phyloP scores from a whole-genome alignment of 371 early-diverging fungal genomes.

The Mucor piriformis region DNA sequence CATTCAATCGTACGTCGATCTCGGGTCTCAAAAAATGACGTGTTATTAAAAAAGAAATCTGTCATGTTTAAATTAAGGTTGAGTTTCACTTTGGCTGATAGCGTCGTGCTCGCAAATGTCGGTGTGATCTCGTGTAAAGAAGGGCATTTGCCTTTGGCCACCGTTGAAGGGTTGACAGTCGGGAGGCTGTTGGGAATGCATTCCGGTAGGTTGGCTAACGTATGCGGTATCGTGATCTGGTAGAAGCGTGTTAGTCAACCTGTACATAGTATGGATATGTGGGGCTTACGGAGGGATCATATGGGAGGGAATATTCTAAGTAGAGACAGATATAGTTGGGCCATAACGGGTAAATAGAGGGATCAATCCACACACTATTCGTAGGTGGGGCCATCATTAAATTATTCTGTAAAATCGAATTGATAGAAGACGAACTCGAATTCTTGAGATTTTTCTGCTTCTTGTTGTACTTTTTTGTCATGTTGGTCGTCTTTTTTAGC shows the following conservation, averaged over 20 bases:
- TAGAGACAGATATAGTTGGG: conserved; percentile 54
- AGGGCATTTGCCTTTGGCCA: conserved; percentile 40
- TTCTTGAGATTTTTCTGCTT: conserved; percentile 12
- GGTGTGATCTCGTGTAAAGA: conserved; percentile 22
- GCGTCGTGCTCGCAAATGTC: conserved; percentile 8
- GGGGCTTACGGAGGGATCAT: conserved; percentile 32
- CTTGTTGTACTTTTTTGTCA: conserved; percentile 11
- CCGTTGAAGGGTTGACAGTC: conserved; percentile 15
- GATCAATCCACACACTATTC: conserved; percentile 18
- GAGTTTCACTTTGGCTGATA: conserved; percentile 44
- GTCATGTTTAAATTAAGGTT: conserved; percentile 45
- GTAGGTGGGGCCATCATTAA: neutral
- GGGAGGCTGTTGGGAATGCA: conserved; percentile 44
- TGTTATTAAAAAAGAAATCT: conserved; percentile 51
- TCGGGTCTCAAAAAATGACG: conserved; percentile 55
- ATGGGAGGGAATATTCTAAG: conserved; percentile 44
- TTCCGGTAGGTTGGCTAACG: conserved; percentile 43
- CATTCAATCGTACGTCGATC: conserved; percentile 59
- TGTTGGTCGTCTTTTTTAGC: neutral
- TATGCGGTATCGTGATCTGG: conserved; percentile 37
- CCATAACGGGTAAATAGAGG: conserved; percentile 36
- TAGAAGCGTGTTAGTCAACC: neutral
- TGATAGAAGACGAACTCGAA: neutral
- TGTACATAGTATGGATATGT: neutral
- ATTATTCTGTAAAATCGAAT: neutral